phyloP scores from a whole-genome alignment of 1,284 basidiomycete species.

The Boletellus dicymbophilus region DNA sequence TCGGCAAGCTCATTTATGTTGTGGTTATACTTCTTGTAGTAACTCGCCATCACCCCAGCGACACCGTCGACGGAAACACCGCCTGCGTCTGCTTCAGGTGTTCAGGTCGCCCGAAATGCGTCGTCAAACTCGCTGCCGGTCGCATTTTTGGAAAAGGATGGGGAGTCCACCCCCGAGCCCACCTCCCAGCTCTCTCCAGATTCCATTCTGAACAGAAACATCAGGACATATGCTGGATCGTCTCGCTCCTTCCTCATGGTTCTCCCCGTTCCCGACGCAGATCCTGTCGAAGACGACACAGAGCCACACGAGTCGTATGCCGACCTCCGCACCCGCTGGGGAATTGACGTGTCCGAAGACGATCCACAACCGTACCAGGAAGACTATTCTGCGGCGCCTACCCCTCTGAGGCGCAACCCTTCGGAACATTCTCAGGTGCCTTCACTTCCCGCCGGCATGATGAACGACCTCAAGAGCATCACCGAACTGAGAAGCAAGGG shows the following conservation, averaged over 20 bases:
- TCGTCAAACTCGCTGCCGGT: conserved; percentile 19
- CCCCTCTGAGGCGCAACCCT: conserved; percentile 27
- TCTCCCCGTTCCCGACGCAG: conserved; percentile 41
- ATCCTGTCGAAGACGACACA: conserved; percentile 41
- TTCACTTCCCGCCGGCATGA: conserved; percentile 51
- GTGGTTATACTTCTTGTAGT: neutral
- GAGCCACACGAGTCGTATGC: conserved; percentile 66
- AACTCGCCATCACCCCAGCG: neutral
- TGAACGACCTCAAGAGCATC: conserved; percentile 77
- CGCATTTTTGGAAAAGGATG: conserved; percentile 12
- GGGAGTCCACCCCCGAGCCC: conserved; percentile 13
- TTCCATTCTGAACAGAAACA: conserved; percentile 35
- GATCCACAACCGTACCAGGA: conserved; percentile 46
- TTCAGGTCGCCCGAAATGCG: conserved; percentile 15
- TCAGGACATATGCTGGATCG: conserved; percentile 70
- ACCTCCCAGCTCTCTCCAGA: conserved; percentile 27
- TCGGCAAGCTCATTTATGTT: neutral
- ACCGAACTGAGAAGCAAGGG: conserved; percentile 77
- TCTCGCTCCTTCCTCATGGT: conserved; percentile 75
- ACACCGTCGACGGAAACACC: conserved; percentile 2
- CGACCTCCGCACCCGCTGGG: conserved; percentile 68
- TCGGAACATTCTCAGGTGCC: conserved; percentile 22
- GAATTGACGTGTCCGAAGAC: conserved; percentile 74
- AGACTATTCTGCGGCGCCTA: conserved; percentile 4
- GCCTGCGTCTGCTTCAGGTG: neutral